Evolutionary conservation across 106 monocot species (phyloP).

Genomic region (Triglochin maritima): DNA sequence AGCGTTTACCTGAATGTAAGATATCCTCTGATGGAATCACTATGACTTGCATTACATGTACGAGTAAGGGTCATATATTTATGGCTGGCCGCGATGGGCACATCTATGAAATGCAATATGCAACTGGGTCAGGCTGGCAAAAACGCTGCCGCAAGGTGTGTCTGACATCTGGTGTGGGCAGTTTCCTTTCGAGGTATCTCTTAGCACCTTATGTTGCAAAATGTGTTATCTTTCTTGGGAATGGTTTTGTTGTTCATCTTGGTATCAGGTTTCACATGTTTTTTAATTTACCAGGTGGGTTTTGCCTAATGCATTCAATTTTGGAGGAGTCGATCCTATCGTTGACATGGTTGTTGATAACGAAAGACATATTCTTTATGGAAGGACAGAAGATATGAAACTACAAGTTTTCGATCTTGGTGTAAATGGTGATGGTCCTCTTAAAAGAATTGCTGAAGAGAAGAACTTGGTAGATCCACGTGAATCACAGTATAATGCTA

Average conservation of each 20-base stretch:
- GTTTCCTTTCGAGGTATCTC: slow-evolving; percentile 64
- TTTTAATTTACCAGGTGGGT: slow-evolving; percentile 41
- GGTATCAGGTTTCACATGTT: not conserved
- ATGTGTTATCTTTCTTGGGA: not conserved
- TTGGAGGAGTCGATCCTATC: slow-evolving; percentile 80
- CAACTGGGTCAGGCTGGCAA: slow-evolving; percentile 78
- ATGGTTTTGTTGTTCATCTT: not conserved
- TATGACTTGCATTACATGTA: slow-evolving; percentile 79
- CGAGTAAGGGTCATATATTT: slow-evolving; percentile 70
- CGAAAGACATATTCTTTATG: slow-evolving; percentile 78
- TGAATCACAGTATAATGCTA: slow-evolving; percentile 57
- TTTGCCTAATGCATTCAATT: slow-evolving; percentile 78
- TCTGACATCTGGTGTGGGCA: slow-evolving; percentile 66
- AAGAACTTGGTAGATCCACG: slow-evolving; percentile 80
- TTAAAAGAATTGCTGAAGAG: slow-evolving; percentile 78
- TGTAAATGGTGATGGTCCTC: slow-evolving; percentile 59
- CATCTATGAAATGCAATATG: slow-evolving; percentile 81
- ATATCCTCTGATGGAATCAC: slow-evolving; percentile 82
- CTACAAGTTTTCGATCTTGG: slow-evolving; percentile 82
- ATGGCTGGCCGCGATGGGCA: slow-evolving; percentile 92
- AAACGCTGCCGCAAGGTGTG: slow-evolving; percentile 82
- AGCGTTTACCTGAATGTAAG: slow-evolving; percentile 82
- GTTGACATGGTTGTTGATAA: slow-evolving; percentile 86
- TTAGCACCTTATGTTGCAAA: not conserved
- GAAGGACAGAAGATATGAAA: slow-evolving; percentile 86